These are phyloP conservation scores for Epichloe sibirici DNA, from an alignment of 2,329 filamentous ascomycete genomes.

Conservation along the genomic window DNA sequence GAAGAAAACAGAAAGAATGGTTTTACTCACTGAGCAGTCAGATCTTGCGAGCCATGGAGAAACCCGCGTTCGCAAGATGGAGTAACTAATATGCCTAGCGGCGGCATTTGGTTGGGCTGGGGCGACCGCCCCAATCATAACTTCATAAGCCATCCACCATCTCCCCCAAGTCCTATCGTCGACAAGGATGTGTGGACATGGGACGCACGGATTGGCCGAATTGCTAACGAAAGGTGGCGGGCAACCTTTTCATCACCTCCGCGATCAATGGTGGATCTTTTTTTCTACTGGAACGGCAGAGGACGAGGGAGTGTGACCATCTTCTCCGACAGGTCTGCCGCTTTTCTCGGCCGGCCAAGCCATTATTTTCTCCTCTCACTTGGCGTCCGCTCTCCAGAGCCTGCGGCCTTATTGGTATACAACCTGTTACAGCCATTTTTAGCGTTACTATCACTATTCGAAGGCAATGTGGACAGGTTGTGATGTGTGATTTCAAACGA, in stretches of 20 bases:
- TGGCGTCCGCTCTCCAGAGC: neutral
- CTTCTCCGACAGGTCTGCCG: slow-evolving; percentile 2
- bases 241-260: neutral
- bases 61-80: slow-evolving; percentile 1
- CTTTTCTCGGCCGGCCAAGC: slow-evolving; percentile 6
- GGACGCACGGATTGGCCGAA: neutral
- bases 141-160: slow-evolving; percentile 4
- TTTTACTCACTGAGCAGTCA: neutral
- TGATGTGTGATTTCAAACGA: neutral
- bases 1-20: neutral
- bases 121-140: slow-evolving; percentile 7
- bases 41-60: slow-evolving; percentile 2
- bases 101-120: slow-evolving; percentile 7
- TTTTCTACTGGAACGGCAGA: neutral
- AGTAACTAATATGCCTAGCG: slow-evolving; percentile 4
- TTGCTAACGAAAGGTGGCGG: neutral
- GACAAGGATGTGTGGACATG: slow-evolving; percentile 3
- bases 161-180: slow-evolving; percentile 6
- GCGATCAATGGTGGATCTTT: neutral
- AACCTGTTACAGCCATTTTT: neutral
- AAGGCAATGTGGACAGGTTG: neutral
- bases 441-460: neutral
- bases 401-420: neutral
- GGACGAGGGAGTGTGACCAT: neutral
- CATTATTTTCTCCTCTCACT: neutral